phyloP scores from a whole-genome alignment of 192 early-diverging fungal species.

The Funneliformis mosseae region DNA sequence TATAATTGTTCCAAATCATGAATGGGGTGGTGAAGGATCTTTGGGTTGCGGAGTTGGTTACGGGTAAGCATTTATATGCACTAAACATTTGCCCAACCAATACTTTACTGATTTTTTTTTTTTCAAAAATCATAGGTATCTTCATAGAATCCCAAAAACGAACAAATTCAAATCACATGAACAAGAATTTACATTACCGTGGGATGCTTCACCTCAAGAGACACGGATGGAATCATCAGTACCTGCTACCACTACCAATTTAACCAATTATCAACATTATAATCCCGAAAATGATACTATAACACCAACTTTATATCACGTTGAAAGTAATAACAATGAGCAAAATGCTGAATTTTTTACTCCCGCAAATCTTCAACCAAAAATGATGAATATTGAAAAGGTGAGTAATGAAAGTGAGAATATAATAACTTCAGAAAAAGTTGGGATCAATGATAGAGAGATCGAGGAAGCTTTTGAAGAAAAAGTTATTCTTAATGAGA shows the following conservation, averaged over 20 bases:
- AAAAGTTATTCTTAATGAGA: neutral
- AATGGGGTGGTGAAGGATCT: slow-evolving; percentile 70
- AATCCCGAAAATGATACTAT: neutral
- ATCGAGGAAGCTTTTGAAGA: neutral
- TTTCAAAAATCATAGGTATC: slow-evolving; percentile 16
- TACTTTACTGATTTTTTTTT: neutral
- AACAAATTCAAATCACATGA: slow-evolving; percentile 22
- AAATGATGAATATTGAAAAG: neutral
- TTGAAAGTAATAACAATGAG: neutral
- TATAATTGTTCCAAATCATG: slow-evolving; percentile 64
- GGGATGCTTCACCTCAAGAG: neutral
- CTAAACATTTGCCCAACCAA: neutral
- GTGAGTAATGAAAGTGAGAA: neutral
- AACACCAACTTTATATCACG: neutral
- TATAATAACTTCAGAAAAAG: neutral
- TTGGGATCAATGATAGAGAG: neutral
- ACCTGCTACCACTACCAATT: neutral
- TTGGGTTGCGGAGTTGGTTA: slow-evolving; percentile 62
- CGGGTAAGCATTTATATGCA: neutral
- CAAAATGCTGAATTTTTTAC: neutral
- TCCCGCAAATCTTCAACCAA: neutral
- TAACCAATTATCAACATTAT: neutral
- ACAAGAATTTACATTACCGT: slow-evolving; percentile 11
- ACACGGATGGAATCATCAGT: neutral
- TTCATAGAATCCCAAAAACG: slow-evolving; percentile 35